A percentile compares a stretch with the other conserved stretches of the same genome.
These are phyloP conservation scores for Eucalyptus cloeziana DNA, from an alignment of 345 rosid genomes.

Conservation along the genomic window DNA sequence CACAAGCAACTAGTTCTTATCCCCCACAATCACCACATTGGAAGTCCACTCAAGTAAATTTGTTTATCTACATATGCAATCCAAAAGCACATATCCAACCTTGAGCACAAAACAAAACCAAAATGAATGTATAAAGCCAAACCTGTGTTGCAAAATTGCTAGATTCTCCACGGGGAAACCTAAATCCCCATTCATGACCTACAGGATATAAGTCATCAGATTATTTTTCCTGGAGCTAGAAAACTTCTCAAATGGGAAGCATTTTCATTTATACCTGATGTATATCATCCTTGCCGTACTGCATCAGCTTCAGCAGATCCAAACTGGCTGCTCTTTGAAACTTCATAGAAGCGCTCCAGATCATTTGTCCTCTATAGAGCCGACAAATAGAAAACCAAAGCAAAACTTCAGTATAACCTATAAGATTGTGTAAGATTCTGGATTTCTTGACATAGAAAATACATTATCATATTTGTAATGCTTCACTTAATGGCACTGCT, in stretches of 20 bases:
- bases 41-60: neutral
- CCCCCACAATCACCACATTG: neutral
- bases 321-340: conserved; percentile 3
- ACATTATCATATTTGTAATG: neutral
- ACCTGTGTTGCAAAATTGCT: neutral
- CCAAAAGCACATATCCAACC: neutral
- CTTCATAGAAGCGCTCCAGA: conserved; percentile 23
- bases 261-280: conserved; percentile 9
- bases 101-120: neutral
- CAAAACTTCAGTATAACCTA: neutral
- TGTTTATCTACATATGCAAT: neutral
- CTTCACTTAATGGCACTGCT: neutral
- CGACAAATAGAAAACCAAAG: neutral
- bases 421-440: neutral
- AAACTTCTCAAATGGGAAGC: neutral
- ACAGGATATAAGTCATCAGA: neutral
- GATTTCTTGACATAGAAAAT: neutral
- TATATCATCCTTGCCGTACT: neutral
- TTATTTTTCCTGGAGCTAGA: neutral
- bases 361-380: conserved; percentile 18
- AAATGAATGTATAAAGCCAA: neutral
- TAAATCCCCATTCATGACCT: neutral
- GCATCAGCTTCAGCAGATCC: neutral
- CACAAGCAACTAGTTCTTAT: neutral
- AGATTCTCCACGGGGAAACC: neutral